Conservation (phyloP, 257 asterid species). For the Solanum sejunctum region DNA sequence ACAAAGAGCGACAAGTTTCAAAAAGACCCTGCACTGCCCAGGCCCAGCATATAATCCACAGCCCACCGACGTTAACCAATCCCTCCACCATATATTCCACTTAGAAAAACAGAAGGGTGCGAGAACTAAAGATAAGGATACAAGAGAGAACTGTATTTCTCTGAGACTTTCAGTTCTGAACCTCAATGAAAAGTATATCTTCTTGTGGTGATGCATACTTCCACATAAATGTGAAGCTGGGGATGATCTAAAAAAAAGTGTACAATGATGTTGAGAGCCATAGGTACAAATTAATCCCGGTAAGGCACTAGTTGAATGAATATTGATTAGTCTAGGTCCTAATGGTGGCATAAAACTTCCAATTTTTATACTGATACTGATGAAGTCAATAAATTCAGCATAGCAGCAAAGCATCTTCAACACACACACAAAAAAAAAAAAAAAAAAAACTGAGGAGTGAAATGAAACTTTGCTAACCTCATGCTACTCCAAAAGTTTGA, state of each 20-base stretch:
- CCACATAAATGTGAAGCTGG: background rate
- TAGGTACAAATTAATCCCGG: background rate
- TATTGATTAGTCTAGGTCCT: background rate
- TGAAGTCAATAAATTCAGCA: background rate
- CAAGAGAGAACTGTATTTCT: background rate
- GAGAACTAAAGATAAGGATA: background rate
- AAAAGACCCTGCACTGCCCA: background rate
- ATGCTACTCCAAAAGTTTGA: conserved; percentile 53
- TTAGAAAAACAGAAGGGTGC: background rate
- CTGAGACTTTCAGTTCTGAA: background rate
- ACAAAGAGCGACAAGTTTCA: background rate
- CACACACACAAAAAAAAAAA: background rate
- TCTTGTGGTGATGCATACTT: background rate
- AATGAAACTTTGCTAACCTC: conserved; percentile 30
- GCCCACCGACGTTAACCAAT: background rate
- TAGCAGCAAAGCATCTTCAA: background rate
- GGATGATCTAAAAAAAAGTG: background rate
- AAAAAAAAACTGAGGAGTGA: background rate
- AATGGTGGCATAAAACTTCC: background rate
- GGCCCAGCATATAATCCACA: background rate
- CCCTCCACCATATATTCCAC: background rate
- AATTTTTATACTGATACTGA: background rate
- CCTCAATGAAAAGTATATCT: background rate
- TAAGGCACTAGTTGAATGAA: background rate
- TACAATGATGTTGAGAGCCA: background rate